Evolutionary conservation across 2,329 filamentous ascomycete species (phyloP), one percentile per base, ranked within the genome.

Genomic region (Alternaria longipes): DNA sequence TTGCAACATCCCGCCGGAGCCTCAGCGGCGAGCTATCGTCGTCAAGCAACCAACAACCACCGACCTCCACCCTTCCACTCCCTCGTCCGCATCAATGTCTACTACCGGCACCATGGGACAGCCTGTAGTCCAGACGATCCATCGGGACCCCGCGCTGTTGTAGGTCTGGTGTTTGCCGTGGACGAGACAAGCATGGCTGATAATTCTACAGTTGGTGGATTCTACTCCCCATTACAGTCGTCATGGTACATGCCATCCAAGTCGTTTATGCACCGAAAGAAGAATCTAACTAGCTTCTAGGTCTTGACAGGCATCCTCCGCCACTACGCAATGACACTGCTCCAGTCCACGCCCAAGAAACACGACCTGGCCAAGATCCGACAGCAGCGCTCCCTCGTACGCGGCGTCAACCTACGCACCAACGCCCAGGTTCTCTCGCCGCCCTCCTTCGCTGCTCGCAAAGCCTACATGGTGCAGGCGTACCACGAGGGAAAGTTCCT

Each of bases 141-240:
- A 97, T 84, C 83, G 95, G 87, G 96, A 99, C 91, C 94, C 95
- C 76, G 94, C 97, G 82, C 86, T 99, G 68, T 97, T 99, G 95
- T 98, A 84, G 78, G 92, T 81, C 47, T 36, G 36, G 34, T 56
- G 34, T 52, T 50, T 40, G 32, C 20, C n/a, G 20, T 30, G 28
- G 36, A 9, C 28, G 51, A 16, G 32, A 57, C 32, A 30, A 49
- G 57, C 32, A 60, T 42, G 40, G 65, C 73, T 78, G 54, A 78
- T 56, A 64, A 56, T 55, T 55, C 20, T 62, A 56, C 74, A 99
- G 95, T 83, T 98, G 97, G 86, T 99, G 95, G 95, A 99, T 99
- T 81, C 86, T 99, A 62, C 90, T 97, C 66, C 95, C 95, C 64
- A 99, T 99, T 80, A 97, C 94, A 47, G 86, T 97, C 73, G 95